phyloP scores from a whole-genome alignment of 108 stramenopile genomes.

The Mayamaea pseudoterrestris region DNA sequence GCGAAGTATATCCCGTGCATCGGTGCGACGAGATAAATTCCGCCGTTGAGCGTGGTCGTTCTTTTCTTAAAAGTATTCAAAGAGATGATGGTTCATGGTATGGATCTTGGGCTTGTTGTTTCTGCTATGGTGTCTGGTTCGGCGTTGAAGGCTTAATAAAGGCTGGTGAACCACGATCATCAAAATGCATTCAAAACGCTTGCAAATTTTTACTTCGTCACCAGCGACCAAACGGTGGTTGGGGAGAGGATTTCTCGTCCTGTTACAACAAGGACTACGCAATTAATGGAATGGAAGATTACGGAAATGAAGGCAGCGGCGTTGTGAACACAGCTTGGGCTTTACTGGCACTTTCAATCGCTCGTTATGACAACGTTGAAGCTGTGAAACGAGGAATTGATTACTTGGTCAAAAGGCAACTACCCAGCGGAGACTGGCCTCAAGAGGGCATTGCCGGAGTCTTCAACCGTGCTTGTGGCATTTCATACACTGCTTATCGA shows the following conservation, averaged over 20 bases:
- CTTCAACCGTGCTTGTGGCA: conserved; percentile 96
- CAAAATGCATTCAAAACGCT: conserved; percentile 39
- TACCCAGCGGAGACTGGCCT: conserved; percentile 92
- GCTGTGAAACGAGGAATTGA: conserved; percentile 67
- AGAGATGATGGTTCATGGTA: conserved; percentile 93
- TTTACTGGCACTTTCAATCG: conserved; percentile 79
- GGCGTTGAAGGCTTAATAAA: conserved; percentile 86
- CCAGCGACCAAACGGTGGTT: conserved; percentile 92
- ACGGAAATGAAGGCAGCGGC: conserved; percentile 85
- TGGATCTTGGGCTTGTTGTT: conserved; percentile 95
- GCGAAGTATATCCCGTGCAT: conserved; percentile 66
- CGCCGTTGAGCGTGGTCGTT: conserved; percentile 63
- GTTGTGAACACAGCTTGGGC: conserved; percentile 98
- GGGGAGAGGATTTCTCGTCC: conserved; percentile 97
- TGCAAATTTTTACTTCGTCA: conserved; percentile 56
- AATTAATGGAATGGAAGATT: conserved; percentile 71
- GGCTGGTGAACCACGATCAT: conserved; percentile 55
- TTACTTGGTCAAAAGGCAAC: conserved; percentile 80
- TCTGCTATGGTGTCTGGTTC: conserved; percentile 94
- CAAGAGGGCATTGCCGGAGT: conserved; percentile 99
- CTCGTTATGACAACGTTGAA: conserved; percentile 64
- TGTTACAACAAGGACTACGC: conserved; percentile 95
- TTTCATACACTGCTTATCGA: conserved; percentile 98
- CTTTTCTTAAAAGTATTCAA: conserved; percentile 90
- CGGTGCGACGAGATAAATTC: conserved; percentile 57